A percentile compares a stretch with the other conserved stretches of the same genome.
Evolutionary conservation across 805 yeast genomes (phyloP).

Genomic region (Saccharomycopsis sp.): DNA sequence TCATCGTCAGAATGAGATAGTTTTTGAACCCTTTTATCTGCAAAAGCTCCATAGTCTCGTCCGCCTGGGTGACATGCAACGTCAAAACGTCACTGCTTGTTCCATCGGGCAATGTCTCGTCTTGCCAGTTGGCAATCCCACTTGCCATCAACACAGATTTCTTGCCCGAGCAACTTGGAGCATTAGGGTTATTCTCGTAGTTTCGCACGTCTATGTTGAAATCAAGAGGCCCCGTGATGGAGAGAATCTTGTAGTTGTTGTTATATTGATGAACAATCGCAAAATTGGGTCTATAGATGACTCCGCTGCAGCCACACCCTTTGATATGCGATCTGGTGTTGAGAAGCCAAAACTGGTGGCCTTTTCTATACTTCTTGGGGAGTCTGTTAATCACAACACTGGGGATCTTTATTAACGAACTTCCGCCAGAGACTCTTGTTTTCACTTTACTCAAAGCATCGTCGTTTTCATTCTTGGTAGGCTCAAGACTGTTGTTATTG

Average conservation of each 20-base stretch:
- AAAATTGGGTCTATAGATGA: constrained; percentile 33
- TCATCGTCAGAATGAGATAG: background rate
- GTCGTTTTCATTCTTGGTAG: background rate
- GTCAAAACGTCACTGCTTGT: constrained; percentile 1
- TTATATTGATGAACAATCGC: background rate
- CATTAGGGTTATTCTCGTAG: background rate
- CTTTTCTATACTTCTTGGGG: background rate
- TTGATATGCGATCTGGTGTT: constrained; percentile 33
- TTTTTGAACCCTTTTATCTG: constrained; percentile 8
- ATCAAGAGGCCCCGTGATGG: background rate
- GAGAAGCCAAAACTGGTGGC: constrained; percentile 30
- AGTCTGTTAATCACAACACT: background rate
- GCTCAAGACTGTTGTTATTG: constrained; percentile 22
- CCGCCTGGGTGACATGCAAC: constrained; percentile 3
- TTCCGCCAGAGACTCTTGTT: constrained; percentile 2
- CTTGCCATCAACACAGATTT: constrained; percentile 5
- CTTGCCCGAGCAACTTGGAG: constrained; percentile 2
- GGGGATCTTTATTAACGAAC: constrained; percentile 1
- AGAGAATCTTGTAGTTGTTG: background rate
- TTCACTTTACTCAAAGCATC: background rate
- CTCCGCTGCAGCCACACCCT: constrained; percentile 34
- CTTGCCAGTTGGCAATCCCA: constrained; percentile 5
- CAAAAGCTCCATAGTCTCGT: background rate
- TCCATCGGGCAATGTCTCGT: background rate
- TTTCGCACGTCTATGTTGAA: constrained; percentile 2